Evolutionary conservation across 306 rosid species (phyloP).

Genomic region (Vigna reflexopilosa): DNA sequence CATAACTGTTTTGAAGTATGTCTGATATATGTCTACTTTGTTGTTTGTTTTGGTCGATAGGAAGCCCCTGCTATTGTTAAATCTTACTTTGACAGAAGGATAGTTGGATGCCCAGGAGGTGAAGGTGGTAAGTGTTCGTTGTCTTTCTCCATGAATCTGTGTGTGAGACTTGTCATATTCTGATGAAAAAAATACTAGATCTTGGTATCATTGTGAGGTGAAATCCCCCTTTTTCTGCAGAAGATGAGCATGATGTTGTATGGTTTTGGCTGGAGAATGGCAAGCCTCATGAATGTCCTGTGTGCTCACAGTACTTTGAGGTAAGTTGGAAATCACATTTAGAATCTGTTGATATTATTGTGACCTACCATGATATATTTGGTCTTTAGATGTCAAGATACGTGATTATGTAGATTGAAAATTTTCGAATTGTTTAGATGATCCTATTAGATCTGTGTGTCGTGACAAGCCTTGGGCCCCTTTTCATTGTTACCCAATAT

Average conservation of each 20-base stretch:
- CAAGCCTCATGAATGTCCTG: constrained; percentile 90
- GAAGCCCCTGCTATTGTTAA: constrained; percentile 89
- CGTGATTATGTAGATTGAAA: constrained; percentile 22
- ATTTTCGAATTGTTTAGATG: constrained; percentile 1
- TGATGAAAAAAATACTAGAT: constrained; percentile 16
- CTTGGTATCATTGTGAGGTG: constrained; percentile 12
- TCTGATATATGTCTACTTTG: constrained; percentile 12
- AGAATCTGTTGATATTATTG: background rate
- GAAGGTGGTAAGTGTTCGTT: constrained; percentile 78
- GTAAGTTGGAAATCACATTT: constrained; percentile 55
- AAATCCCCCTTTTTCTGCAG: constrained; percentile 52
- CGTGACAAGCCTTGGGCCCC: constrained; percentile 16
- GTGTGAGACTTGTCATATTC: constrained; percentile 20
- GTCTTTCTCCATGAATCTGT: constrained; percentile 14
- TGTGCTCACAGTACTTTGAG: constrained; percentile 87
- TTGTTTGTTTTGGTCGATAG: constrained; percentile 50
- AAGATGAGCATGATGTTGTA: constrained; percentile 97
- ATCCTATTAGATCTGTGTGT: constrained; percentile 33
- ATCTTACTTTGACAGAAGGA: constrained; percentile 80
- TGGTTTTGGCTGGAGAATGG: constrained; percentile 98
- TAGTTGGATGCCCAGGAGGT: constrained; percentile 96
- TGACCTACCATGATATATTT: constrained; percentile 4
- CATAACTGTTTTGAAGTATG: constrained; percentile 23
- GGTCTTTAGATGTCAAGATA: constrained; percentile 28
- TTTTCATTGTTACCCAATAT: constrained; percentile 15